Conservation (phyloP, 2,329 filamentous ascomycete species). For the Trichophyton equinum region DNA sequence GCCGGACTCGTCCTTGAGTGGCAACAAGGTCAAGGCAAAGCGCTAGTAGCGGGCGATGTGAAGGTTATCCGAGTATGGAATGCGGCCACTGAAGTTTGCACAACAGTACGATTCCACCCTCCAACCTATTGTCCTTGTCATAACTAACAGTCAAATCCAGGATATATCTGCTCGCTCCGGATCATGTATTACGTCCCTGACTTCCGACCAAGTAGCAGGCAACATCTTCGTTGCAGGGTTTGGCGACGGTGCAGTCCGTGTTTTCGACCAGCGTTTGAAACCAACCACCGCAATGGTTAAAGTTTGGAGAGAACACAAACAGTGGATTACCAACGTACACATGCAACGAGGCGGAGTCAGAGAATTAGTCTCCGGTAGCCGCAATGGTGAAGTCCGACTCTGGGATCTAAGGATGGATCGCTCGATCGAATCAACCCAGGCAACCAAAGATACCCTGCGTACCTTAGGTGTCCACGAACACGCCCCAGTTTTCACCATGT, state of each 20-base stretch:
- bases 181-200: slow-evolving; percentile 89
- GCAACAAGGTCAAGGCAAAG: slow-evolving; percentile 93
- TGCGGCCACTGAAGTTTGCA: slow-evolving; percentile 81
- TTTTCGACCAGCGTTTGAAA: slow-evolving; percentile 78
- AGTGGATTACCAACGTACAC: slow-evolving; percentile 93
- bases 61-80: slow-evolving; percentile 95
- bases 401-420: slow-evolving; percentile 91
- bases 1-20: slow-evolving; percentile 96
- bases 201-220: slow-evolving; percentile 94
- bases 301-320: slow-evolving; percentile 90
- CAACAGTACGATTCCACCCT: slow-evolving; percentile 44
- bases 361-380: slow-evolving; percentile 78
- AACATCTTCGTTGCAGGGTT: slow-evolving; percentile 95
- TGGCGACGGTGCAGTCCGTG: slow-evolving; percentile 83
- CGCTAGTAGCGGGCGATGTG: slow-evolving; percentile 91
- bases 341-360: slow-evolving; percentile 91
- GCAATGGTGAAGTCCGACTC: slow-evolving; percentile 83
- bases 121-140: background rate
- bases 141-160: slow-evolving; percentile 20
- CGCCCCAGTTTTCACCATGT: slow-evolving; percentile 88
- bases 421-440: slow-evolving; percentile 59
- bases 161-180: slow-evolving; percentile 92
- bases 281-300: slow-evolving; percentile 86
- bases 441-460: slow-evolving; percentile 64
- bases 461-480: slow-evolving; percentile 92